Base-by-base conservation (phyloP, 2,329 filamentous ascomycete species). In the Exserohilum turcica region DNA sequence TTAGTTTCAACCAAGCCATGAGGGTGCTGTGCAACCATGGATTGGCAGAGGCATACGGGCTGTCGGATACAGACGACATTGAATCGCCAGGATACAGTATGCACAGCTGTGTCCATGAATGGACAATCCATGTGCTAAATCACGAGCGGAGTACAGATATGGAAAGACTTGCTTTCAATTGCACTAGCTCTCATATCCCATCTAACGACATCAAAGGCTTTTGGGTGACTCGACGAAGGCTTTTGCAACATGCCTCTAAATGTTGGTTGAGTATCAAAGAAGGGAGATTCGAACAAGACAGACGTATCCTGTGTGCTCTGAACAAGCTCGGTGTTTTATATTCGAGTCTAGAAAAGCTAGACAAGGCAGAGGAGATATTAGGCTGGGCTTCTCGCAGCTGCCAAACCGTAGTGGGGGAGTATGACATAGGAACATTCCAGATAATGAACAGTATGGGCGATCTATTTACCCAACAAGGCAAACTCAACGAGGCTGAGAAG, bases 81-180 rank as follows among this genome's bases (percentile, higher is more conserved):
- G 60, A 56, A 18, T 66, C 60, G 1, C 32, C n/a, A 46, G 68
- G 66, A 42, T 74, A 74, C 45, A 61, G 69, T 18, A 58, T 76
- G 42, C 71, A 76, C 58, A 57, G 60, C 31, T 75, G 69, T 50
- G 67, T 76, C 29, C 71, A 76, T 58, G 55, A 63, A 7, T 75
- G 66, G 72, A 67, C 59, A 48, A 56, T 56, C 6, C 46, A 65
- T 48, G 61, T 68, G 1, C 51, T 74, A 6, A 72, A 72, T 46
- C 8, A 33, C 24, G 46, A 57, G 38, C 61, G 60, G 60, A 53
- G 64, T 27, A 7, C 39, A 27, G 43, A 33, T 2, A 27, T 63
- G 19, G 60, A 56, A 29, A 8, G 36, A 29, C 18, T 65, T n/a
- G 61, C 60, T 27, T 37, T 65, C 29, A 40, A 29, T 16, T 66